phyloP scores from a whole-genome alignment of 148 eudicot species.

The Polygonum maritimum region DNA sequence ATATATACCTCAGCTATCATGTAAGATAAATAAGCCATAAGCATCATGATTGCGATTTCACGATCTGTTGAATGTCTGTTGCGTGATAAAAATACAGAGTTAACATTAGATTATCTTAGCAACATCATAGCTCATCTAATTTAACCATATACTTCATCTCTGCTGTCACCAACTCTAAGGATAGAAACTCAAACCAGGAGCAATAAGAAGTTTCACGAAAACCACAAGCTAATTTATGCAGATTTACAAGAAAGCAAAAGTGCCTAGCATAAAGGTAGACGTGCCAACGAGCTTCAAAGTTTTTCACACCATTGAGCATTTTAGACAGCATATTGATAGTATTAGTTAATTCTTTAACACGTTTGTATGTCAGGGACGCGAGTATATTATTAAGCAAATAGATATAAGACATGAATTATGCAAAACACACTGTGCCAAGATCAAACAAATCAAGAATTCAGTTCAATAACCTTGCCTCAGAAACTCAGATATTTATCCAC shows the following conservation, averaged over 20 bases:
- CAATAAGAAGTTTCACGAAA: not conserved
- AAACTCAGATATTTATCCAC: not conserved
- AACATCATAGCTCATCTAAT: not conserved
- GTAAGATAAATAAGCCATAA: conserved; percentile 92
- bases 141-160: not conserved
- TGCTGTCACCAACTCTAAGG: not conserved
- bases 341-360: not conserved
- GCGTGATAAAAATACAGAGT: not conserved
- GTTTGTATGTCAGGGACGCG: not conserved
- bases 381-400: not conserved
- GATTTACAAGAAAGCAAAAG: not conserved
- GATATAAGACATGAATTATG: not conserved
- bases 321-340: not conserved
- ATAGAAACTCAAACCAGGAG: not conserved
- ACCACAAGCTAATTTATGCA: not conserved
- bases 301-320: not conserved
- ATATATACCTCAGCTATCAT: conserved; percentile 77
- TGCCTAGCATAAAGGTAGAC: not conserved
- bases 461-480: not conserved
- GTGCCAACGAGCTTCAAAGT: not conserved
- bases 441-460: not conserved
- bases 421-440: not conserved
- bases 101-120: not conserved
- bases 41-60: conserved; percentile 94
- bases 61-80: conserved; percentile 94